Base-by-base conservation (phyloP, 345 rosid genomes). In the Corchorus olitorius region DNA sequence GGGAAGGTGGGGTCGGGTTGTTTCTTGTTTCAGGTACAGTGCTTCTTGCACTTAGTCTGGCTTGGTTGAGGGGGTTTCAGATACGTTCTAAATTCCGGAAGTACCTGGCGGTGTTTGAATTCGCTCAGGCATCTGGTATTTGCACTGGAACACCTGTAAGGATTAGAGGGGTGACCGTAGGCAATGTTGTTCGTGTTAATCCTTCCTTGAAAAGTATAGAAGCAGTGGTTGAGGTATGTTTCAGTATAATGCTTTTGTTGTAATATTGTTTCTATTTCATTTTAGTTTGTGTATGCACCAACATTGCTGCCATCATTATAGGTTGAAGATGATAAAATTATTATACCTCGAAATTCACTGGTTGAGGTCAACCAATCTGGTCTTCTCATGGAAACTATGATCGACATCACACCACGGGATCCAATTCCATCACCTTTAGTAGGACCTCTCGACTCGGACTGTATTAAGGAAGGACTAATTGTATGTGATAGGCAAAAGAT, bases 1-100 rank as follows among this genome's bases (percentile, higher is more conserved):
- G 97, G 98, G 98, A 97, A 92, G 98, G 98, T 74, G 99, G 98
- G 54, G 99, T 97, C 17, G 99, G 98, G 75, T 75, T 97, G 88
- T 97, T 94, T 83, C 86, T 97, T 63, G 94, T 88, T 56, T 97
- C 99, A 1, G 97, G 99, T 41, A 88, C 96, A 3, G 90, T 91
- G 14, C 89, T 97, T 65, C 81, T 92, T 77, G 95, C 92, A 64
- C 97, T 97, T 78, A 82, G 89, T 83, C 81, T 92, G 90, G 98
- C 94, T 78, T 97, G 99, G 99, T 79, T 94, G 82, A 86, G 91
- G 70, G 96, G 96, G 22, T 91, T 89, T 82, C 97, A 92, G 68
- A 61, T 94, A 80, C 91, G 93, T 19, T 86, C 97, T 7, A 92
- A 83, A 83, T 92, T 97, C 81, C 87, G 93, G 82, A 97, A 97